Conservation (phyloP, 1,139 yeast genomes). For the Lodderomyces jiufengensis region DNA sequence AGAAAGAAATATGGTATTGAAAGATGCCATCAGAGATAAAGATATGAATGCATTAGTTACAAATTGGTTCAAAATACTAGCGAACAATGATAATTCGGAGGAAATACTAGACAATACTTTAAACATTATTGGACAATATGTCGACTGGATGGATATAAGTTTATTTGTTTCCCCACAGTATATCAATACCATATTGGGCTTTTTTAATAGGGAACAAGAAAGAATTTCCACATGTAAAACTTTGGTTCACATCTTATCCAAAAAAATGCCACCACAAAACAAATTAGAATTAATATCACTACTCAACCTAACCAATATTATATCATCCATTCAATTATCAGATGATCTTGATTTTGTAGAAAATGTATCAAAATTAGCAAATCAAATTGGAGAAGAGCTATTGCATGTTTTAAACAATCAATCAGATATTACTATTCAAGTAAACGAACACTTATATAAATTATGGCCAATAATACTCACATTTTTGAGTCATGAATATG, state of each 20-base stretch:
- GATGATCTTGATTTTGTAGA: constrained; percentile 69
- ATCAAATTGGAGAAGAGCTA: constrained; percentile 74
- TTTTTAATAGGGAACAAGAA: constrained; percentile 43
- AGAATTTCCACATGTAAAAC: constrained; percentile 69
- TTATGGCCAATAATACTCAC: constrained; percentile 72
- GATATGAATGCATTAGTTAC: constrained; percentile 69
- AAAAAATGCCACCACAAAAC: constrained; percentile 88
- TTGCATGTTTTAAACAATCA: constrained; percentile 58
- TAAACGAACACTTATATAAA: constrained; percentile 27
- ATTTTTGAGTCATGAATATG: constrained; percentile 77
- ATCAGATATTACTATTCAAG: constrained; percentile 43
- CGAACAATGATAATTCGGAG: constrained; percentile 19
- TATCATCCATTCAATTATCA: constrained; percentile 33
- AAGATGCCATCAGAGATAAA: constrained; percentile 74
- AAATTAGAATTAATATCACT: constrained; percentile 74
- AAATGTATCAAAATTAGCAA: constrained; percentile 68
- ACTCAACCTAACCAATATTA: constrained; percentile 59
- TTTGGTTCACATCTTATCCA: constrained; percentile 75
- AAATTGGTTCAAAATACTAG: constrained; percentile 66
- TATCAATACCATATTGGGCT: constrained; percentile 59
- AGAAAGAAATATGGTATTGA: constrained; percentile 66
- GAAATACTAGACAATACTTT: constrained; percentile 61
- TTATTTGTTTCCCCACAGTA: constrained; percentile 69
- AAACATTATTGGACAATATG: constrained; percentile 75
- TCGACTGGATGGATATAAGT: constrained; percentile 91